phyloP scores from a whole-genome alignment of 306 rosid species.

The Trichosanthes truncata region DNA sequence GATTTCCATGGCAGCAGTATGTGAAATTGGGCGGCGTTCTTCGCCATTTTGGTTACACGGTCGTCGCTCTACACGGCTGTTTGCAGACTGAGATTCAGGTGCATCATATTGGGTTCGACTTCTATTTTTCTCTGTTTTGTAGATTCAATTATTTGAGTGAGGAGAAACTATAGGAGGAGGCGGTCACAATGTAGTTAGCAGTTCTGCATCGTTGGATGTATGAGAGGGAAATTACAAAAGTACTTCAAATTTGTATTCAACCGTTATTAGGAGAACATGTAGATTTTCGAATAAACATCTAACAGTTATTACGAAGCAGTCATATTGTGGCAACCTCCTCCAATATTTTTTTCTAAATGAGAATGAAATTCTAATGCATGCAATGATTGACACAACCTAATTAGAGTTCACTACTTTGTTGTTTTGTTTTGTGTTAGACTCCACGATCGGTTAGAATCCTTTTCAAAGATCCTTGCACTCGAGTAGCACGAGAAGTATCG shows the following conservation, averaged over 20 bases:
- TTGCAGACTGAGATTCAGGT: constrained; percentile 88
- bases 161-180: background rate
- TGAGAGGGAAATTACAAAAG: too few relatives aligned
- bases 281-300: too few relatives aligned
- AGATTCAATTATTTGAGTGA: background rate
- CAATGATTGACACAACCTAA: background rate
- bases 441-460: constrained; percentile 59
- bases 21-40: constrained; percentile 84
- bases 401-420: background rate
- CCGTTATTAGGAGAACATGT: too few relatives aligned
- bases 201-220: background rate
- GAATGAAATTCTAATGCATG: background rate
- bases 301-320: too few relatives aligned
- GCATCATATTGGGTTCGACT: background rate
- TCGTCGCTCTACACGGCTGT: constrained; percentile 91
- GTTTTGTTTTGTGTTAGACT: constrained; percentile 29
- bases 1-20: constrained; percentile 82
- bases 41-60: constrained; percentile 86
- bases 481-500: constrained; percentile 67
- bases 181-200: too few relatives aligned
- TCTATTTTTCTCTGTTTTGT: background rate
- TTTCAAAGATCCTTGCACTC: constrained; percentile 79
- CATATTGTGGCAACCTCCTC: too few relatives aligned
- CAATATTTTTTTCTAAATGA: too few relatives aligned
- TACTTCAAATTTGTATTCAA: too few relatives aligned